Evolutionary conservation across 306 rosid genomes (phyloP).

Genomic region (Fragaria nilgerrensis): DNA sequence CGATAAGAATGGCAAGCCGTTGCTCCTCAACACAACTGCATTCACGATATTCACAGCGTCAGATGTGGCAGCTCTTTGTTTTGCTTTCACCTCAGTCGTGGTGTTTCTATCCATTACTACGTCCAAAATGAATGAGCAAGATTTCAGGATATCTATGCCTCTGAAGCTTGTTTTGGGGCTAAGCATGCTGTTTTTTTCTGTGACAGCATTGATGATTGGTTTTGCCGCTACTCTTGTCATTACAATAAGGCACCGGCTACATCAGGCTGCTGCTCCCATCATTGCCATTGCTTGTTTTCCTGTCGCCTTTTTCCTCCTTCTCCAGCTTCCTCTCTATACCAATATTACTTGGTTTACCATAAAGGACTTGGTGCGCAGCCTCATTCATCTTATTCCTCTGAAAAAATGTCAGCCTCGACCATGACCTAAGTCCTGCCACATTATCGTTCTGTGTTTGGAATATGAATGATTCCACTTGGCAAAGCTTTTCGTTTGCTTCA

Average conservation of each 20-base stretch:
- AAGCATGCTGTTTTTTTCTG: conserved; percentile 12
- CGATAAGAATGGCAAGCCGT: background rate
- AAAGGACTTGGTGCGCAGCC: background rate
- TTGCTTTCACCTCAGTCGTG: conserved; percentile 25
- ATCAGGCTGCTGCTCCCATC: conserved; percentile 17
- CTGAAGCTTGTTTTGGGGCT: conserved; percentile 22
- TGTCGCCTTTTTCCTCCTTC: conserved; percentile 8
- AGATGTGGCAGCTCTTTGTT: conserved; percentile 13
- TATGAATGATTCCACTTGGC: too few species aligned
- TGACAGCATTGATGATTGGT: conserved; percentile 23
- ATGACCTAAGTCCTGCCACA: too few species aligned
- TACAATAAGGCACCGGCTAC: conserved; percentile 12
- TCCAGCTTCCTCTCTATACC: conserved; percentile 21
- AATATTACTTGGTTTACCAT: conserved; percentile 22
- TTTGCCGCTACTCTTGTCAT: conserved; percentile 22
- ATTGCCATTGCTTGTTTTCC: conserved; percentile 14
- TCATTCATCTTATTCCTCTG: too few species aligned
- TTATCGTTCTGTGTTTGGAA: too few species aligned
- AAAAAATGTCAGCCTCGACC: too few species aligned
- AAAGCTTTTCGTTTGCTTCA: too few species aligned
- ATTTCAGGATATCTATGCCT: conserved; percentile 17
- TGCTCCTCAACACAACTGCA: conserved; percentile 11
- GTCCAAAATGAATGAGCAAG: conserved; percentile 15
- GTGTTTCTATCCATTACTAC: conserved; percentile 26
- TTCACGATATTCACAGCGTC: conserved; percentile 13